Evolutionary conservation across 805 yeast species (phyloP).

Genomic region (Yamadazyma tumulicola): DNA sequence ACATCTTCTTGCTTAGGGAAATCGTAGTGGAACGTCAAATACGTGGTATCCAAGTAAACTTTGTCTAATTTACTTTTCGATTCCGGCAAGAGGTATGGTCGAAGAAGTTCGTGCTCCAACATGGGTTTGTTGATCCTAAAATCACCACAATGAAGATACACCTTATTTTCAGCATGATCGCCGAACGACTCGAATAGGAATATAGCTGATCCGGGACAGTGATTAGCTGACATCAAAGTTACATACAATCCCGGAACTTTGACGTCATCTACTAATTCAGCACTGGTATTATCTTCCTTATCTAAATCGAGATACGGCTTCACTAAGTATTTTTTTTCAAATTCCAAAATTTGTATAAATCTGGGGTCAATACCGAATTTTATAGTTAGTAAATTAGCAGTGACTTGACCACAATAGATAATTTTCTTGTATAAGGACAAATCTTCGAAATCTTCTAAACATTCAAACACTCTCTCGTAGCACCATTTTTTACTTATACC

Average conservation of each 20-base stretch:
- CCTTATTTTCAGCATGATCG: conserved; percentile 17
- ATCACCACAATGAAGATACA: conserved; percentile 85
- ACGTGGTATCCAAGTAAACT: conserved; percentile 88
- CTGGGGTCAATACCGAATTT: conserved; percentile 55
- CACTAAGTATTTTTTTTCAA: conserved; percentile 39
- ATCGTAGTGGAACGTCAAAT: conserved; percentile 66
- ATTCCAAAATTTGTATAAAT: conserved; percentile 36
- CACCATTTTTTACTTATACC: conserved; percentile 80
- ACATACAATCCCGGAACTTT: conserved; percentile 43
- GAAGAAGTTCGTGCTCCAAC: conserved; percentile 35
- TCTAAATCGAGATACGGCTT: conserved; percentile 7
- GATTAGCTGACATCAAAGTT: conserved; percentile 78
- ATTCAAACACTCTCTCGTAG: conserved; percentile 32
- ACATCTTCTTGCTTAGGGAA: conserved; percentile 79
- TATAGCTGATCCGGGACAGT: conserved; percentile 93
- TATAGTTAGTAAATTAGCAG: conserved; percentile 53
- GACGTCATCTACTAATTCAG: conserved; percentile 9
- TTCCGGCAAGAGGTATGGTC: conserved; percentile 16
- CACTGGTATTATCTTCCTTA: not conserved
- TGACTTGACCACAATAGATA: conserved; percentile 70
- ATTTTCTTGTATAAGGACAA: conserved; percentile 43
- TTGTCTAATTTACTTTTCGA: conserved; percentile 40
- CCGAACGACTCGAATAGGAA: conserved; percentile 59
- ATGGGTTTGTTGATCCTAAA: conserved; percentile 66
- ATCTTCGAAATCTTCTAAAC: conserved; percentile 21